A percentile compares a stretch with the other conserved stretches of the same genome.
Conservation (phyloP, 192 early-diverging fungal species). For the Backusella luteola region DNA sequence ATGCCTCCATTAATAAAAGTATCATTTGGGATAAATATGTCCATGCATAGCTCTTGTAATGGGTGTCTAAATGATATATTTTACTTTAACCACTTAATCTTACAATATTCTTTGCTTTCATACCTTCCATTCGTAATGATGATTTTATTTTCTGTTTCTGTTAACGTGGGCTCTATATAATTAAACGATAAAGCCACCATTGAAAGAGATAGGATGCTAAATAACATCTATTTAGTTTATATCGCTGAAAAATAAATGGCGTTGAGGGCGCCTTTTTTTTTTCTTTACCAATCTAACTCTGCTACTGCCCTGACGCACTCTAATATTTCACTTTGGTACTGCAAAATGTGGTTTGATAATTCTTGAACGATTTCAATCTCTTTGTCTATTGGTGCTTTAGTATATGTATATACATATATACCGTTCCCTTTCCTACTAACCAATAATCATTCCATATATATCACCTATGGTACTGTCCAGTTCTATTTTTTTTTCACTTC, state of each 20-base stretch:
- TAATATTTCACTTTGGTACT: conserved; percentile 39
- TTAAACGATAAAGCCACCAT: conserved; percentile 52
- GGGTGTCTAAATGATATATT: conserved; percentile 53
- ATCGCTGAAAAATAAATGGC: background rate
- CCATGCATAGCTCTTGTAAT: conserved; percentile 55
- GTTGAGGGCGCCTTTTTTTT: too few relatives aligned
- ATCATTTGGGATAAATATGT: conserved; percentile 74
- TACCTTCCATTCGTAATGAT: conserved; percentile 70
- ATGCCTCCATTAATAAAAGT: conserved; percentile 39
- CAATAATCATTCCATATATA: conserved; percentile 78
- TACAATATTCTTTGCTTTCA: background rate
- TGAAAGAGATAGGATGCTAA: conserved; percentile 63
- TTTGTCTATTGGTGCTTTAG: conserved; percentile 50
- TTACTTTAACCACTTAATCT: background rate
- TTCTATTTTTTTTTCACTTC: conserved; percentile 36
- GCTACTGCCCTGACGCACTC: conserved; percentile 42
- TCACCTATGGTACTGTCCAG: conserved; percentile 83
- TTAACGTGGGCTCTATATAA: conserved; percentile 59
- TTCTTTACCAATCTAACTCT: conserved; percentile 69
- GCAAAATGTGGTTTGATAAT: conserved; percentile 59
- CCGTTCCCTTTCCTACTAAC: conserved; percentile 30
- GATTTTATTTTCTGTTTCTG: conserved; percentile 46
- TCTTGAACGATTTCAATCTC: conserved; percentile 82
- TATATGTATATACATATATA: background rate
- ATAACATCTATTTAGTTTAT: background rate